Evolutionary conservation across 176 grass and related monocot species (phyloP).

Genomic region (Themeda triandra): DNA sequence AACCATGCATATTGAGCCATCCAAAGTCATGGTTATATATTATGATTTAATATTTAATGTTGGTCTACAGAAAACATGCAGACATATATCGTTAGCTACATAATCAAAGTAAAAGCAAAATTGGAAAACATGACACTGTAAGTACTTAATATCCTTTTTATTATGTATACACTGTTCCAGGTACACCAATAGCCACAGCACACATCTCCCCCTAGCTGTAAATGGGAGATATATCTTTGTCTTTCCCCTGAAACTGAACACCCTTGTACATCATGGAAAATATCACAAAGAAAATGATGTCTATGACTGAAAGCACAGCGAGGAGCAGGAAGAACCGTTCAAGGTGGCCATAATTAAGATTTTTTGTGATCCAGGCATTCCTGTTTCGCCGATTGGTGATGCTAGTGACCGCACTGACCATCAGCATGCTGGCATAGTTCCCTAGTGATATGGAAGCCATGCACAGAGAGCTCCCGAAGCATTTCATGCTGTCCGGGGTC

Average conservation of each 20-base stretch:
- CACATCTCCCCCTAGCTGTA: background rate
- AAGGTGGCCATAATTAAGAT: slow-evolving; percentile 54
- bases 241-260: slow-evolving; percentile 16
- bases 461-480: slow-evolving; percentile 59
- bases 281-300: slow-evolving; percentile 28
- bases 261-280: slow-evolving; percentile 44
- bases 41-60: background rate
- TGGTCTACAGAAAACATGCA: background rate
- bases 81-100: no score
- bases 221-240: background rate
- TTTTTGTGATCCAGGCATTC: slow-evolving; percentile 45
- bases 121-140: background rate
- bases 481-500: slow-evolving; percentile 53
- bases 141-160: background rate
- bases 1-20: background rate
- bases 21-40: background rate
- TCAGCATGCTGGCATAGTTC: slow-evolving; percentile 57
- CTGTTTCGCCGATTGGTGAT: background rate
- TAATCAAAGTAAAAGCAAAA: background rate
- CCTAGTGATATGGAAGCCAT: slow-evolving; percentile 73
- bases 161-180: background rate
- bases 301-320: slow-evolving; percentile 11
- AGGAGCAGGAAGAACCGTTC: slow-evolving; percentile 62
- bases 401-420: slow-evolving; percentile 17
- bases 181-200: background rate